Evolutionary conservation across 208 protist genomes (phyloP), one percentile per base, ranked within the genome.

Genomic region (Porcisia hertigi): DNA sequence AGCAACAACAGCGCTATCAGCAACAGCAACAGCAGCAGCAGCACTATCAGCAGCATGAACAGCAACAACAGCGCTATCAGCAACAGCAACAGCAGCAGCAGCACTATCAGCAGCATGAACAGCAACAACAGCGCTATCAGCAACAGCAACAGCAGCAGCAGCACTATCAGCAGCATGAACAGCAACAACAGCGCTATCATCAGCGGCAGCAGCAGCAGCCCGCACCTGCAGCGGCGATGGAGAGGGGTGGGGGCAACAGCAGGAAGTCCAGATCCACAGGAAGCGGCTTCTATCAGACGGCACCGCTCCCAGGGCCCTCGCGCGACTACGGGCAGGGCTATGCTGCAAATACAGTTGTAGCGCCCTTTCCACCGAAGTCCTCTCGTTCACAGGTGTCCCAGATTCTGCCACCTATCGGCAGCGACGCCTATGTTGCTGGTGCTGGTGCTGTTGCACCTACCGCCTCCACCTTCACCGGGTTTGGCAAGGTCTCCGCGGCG

Each of bases 311-410:
- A 6, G 20, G 65, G n/a, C 54, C 43, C 41, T 52, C 65, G 25
- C 25, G 65, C 23, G n/a, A n/a, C 11, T 55, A 52, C 45, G n/a
- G 1, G 25, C 25, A 57, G 25, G 65, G 6, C 45, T 41, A n/a
- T 30, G 65, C 47, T 1, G 39, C 41, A 67, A n/a, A 41, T 67
- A 39, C 41, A 45, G 41, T 36, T 30, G 23, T 41, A 67, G 63
- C 18, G 39, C 18, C 41, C 41, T 25, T 11, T 67, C 18, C 63
- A 67, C 63, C 41, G 39, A 39, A 52, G 65, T 30, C 65, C 1
- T 55, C 12, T 71, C 65, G 65, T 41, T 47, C 65, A 41, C 65
- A n/a, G 7, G 45, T 55, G 65, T 36, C 45, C 65, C 52, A 71
- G 65, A n/a, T 3, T 23, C 30, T 71, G 9, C 65, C 65, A 36